Base-by-base conservation (phyloP, 192 early-diverging fungal genomes). In the Coemansia sp. region DNA sequence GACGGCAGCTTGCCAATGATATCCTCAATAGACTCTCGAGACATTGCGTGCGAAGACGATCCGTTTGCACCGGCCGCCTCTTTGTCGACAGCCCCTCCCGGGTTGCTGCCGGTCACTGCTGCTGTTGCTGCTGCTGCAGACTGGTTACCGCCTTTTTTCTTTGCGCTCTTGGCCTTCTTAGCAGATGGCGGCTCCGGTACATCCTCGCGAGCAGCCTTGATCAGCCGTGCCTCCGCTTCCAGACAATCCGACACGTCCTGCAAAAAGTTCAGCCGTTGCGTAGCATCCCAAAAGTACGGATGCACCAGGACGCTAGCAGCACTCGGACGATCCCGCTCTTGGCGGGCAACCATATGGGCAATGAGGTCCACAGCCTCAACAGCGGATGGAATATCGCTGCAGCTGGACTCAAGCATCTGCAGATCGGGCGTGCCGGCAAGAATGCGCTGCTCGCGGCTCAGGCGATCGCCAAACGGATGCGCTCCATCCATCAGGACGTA, bases 191-290 rank as follows among this genome's bases (percentile, higher is more conserved):
- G 75, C 55, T 74, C 71, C 0, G 71, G 57, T 7, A 74, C 20
- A 40, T 65, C 67, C 38, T 82, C 79, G 43, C 75, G 75, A 38
- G 79, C 79, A 51, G 69, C 79, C 57, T 82, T 82, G 58, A 82
- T 77, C 65, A 82, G 71, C 11, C 79, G 67, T 64, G 86, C 87
- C 76, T 99, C 95, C 9, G 93, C 85, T 72, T 98, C 95, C 65
- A 98, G 89, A 25, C 97, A 86, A 77, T 99, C 96, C 0, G 95
- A 98, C 11, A 93, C 92, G 74, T 98, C 95, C 79, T 95, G 93
- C 72, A 99, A 68, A 76, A 98, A 99, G 58, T 84, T 83, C 58
- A 99, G 80, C 11, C 94, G 89, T 76, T 93, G 87, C 46, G 91
- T 76, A 1, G 93, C 75, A 13, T 89, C 86, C 97, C 97, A 99